Percentiles rank a stretch among this genome's conserved stretches.
Conservation (phyloP, 2,329 filamentous ascomycete genomes). For the Monilinia fructicola region DNA sequence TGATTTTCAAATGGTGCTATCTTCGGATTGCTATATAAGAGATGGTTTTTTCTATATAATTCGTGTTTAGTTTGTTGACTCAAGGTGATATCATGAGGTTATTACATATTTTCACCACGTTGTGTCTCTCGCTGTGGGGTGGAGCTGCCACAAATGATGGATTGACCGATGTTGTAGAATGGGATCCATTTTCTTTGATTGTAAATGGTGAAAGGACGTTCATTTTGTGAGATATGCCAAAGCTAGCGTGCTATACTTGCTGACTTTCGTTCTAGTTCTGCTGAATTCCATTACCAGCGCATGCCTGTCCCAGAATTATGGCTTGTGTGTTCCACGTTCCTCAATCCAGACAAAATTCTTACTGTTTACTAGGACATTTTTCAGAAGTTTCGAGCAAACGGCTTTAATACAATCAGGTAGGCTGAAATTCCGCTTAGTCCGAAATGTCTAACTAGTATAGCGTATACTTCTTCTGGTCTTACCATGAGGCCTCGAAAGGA, state of each 20-base stretch:
- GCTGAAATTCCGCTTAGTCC: neutral
- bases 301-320: conserved; percentile 55
- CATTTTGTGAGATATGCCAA: conserved; percentile 42
- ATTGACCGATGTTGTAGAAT: conserved; percentile 48
- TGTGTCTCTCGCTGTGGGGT: conserved; percentile 34
- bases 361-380: conserved; percentile 49
- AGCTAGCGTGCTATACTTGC: neutral
- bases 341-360: conserved; percentile 13
- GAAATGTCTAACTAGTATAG: conserved; percentile 30
- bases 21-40: conserved; percentile 2
- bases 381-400: conserved; percentile 53
- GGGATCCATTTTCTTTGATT: conserved; percentile 53
- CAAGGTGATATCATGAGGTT: conserved; percentile 30
- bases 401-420: conserved; percentile 51
- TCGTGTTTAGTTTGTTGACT: neutral
- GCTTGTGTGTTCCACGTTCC: conserved; percentile 37
- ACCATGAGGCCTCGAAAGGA: conserved; percentile 47
- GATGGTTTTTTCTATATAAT: neutral
- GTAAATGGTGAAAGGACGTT: conserved; percentile 51
- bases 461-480: conserved; percentile 53
- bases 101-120: conserved; percentile 30
- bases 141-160: conserved; percentile 44
- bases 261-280: conserved; percentile 31
- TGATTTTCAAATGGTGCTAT: neutral
- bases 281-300: conserved; percentile 54